A percentile compares a stretch with the other conserved stretches of the same genome.
These are phyloP conservation scores for Cryphonectria carpinicola DNA, from an alignment of 2,329 filamentous ascomycete species.

Conservation along the genomic window DNA sequence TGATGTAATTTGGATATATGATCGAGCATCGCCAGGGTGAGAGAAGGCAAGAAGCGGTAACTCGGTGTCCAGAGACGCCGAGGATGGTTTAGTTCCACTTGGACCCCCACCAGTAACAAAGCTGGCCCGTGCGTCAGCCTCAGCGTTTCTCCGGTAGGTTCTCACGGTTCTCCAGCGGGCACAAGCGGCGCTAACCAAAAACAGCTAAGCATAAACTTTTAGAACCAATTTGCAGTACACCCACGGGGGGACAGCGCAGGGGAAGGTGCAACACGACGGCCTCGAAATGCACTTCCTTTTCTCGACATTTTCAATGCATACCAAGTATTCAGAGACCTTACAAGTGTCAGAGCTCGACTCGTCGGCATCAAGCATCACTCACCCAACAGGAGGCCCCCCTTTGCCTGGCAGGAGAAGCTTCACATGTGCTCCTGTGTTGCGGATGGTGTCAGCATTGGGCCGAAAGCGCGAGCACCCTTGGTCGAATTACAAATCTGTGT, in stretches of 20 bases:
- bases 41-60: background rate
- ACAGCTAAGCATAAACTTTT: background rate
- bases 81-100: background rate
- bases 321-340: background rate
- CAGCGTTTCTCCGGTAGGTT: background rate
- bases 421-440: background rate
- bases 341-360: background rate
- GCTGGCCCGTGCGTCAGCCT: background rate
- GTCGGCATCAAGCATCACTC: background rate
- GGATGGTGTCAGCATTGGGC: background rate
- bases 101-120: background rate
- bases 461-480: slow-evolving; percentile 1
- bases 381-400: background rate
- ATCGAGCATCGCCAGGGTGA: background rate
- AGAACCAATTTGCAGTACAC: background rate
- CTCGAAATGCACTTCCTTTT: background rate
- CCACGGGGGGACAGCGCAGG: background rate
- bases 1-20: background rate
- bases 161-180: background rate
- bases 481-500: background rate
- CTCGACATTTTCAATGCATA: too few species aligned
- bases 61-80: background rate
- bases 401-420: background rate
- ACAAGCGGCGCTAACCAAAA: background rate
- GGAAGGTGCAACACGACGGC: slow-evolving; percentile 5